These are phyloP conservation scores for Paecilomyces niveus DNA, from an alignment of 2,329 filamentous ascomycete species.

Conservation along the genomic window DNA sequence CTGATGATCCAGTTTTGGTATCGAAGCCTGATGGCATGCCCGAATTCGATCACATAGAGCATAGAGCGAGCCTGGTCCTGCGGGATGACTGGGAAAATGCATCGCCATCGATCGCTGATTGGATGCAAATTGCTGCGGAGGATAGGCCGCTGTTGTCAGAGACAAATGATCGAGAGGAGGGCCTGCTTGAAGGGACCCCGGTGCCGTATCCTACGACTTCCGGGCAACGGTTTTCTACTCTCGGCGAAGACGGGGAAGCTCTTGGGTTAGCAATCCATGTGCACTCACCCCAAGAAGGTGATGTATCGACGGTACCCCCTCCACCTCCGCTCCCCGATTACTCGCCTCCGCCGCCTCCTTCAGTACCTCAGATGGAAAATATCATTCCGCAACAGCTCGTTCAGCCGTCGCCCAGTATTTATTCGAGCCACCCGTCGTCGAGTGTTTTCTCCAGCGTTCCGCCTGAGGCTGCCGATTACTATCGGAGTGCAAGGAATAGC, in stretches of 20 bases:
- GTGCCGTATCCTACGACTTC: conserved; percentile 19
- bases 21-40: conserved; percentile 24
- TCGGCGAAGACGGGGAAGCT: conserved; percentile 23
- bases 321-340: conserved; percentile 36
- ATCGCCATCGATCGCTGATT: conserved; percentile 43
- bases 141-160: conserved; percentile 33
- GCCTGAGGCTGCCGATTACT: conserved; percentile 11
- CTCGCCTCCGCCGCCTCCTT: conserved; percentile 42
- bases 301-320: conserved; percentile 21
- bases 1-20: conserved; percentile 30
- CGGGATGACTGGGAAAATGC: conserved; percentile 43
- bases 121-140: conserved; percentile 40
- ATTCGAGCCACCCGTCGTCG: conserved; percentile 10
- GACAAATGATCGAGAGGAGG: conserved; percentile 25
- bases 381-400: background rate
- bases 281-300: conserved; percentile 20
- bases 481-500: conserved; percentile 25
- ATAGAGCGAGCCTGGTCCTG: conserved; percentile 37
- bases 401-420: conserved; percentile 8
- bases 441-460: conserved; percentile 11
- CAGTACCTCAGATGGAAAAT: conserved; percentile 12
- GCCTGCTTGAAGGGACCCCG: conserved; percentile 9
- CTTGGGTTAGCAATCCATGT: conserved; percentile 41
- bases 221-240: conserved; percentile 8
- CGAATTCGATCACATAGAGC: conserved; percentile 15